A percentile compares a stretch with the other conserved stretches of the same genome.
phyloP scores from a whole-genome alignment of 805 yeast species.

The Cyberlindnera maritima region DNA sequence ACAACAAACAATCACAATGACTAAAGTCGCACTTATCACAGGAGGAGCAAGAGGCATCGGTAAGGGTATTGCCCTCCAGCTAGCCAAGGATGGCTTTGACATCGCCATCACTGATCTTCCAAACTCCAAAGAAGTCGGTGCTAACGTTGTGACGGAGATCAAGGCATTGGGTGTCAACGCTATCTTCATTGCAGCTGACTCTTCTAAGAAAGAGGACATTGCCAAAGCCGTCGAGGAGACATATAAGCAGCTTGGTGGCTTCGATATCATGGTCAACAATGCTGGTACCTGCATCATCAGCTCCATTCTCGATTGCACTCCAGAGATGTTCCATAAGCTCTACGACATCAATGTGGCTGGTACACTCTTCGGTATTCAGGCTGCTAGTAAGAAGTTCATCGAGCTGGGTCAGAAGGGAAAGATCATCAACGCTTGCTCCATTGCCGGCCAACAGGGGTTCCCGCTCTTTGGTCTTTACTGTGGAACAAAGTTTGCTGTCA shows the following conservation, averaged over 20 bases:
- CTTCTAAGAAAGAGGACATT: constrained; percentile 25
- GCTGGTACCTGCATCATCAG: constrained; percentile 33
- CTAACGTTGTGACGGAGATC: constrained; percentile 24
- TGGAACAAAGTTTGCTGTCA: constrained; percentile 37
- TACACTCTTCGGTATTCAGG: constrained; percentile 34
- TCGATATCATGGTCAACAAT: constrained; percentile 36
- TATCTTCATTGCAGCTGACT: constrained; percentile 28
- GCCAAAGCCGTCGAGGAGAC: constrained; percentile 29
- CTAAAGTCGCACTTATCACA: constrained; percentile 64
- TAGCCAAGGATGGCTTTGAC: constrained; percentile 68
- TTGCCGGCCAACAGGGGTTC: constrained; percentile 33
- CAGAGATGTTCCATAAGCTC: constrained; percentile 27
- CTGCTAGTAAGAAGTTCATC: constrained; percentile 32
- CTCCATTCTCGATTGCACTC: constrained; percentile 26
- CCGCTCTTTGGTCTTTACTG: constrained; percentile 33
- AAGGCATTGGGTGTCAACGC: constrained; percentile 21
- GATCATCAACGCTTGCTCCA: constrained; percentile 37
- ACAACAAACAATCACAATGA: background rate
- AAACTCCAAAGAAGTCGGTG: constrained; percentile 23
- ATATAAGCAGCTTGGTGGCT: constrained; percentile 29
- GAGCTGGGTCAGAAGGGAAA: constrained; percentile 33
- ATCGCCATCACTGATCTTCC: constrained; percentile 30
- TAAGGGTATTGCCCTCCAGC: constrained; percentile 72
- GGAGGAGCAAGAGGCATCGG: constrained; percentile 96
- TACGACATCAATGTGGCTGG: constrained; percentile 32